Evolutionary conservation across 2,329 filamentous ascomycete genomes (phyloP).

Genomic region (Didymellaceae sp.): DNA sequence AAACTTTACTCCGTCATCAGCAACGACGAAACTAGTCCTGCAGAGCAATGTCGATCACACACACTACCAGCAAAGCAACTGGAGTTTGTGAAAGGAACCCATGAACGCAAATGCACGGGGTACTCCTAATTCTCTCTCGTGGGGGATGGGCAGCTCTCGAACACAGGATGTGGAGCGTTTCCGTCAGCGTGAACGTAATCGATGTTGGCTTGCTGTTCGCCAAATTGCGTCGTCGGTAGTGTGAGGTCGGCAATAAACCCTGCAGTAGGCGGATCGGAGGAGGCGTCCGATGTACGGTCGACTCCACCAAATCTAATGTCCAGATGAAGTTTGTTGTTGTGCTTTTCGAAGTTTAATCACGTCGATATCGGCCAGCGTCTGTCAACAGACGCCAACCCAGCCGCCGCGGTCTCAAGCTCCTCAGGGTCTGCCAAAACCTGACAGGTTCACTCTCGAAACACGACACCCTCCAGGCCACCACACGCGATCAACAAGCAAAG

Average conservation of each 20-base stretch:
- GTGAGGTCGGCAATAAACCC: constrained; percentile 6
- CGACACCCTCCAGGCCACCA: constrained; percentile 2
- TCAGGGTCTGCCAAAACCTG: constrained; percentile 11
- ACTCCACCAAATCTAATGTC: constrained; percentile 8
- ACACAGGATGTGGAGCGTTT: background rate
- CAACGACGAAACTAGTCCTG: constrained; percentile 7
- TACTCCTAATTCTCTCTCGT: background rate
- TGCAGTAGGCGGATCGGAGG: constrained; percentile 4
- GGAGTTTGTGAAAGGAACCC: background rate
- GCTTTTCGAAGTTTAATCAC: constrained; percentile 12
- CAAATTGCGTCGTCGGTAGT: constrained; percentile 7
- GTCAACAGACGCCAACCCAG: constrained; percentile 9
- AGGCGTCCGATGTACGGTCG: constrained; percentile 5
- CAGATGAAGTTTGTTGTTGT: constrained; percentile 14
- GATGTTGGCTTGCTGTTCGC: background rate
- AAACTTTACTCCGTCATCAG: background rate
- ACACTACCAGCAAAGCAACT: constrained; percentile 4
- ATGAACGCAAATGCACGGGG: background rate
- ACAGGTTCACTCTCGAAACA: constrained; percentile 10
- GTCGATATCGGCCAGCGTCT: background rate
- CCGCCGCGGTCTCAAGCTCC: background rate
- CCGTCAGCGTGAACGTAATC: background rate
- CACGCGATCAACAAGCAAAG: constrained; percentile 5
- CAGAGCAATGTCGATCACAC: constrained; percentile 16
- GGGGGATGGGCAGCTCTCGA: background rate